Conservation (phyloP, 2,329 filamentous ascomycete genomes). For the Talaromyces atroroseus region DNA sequence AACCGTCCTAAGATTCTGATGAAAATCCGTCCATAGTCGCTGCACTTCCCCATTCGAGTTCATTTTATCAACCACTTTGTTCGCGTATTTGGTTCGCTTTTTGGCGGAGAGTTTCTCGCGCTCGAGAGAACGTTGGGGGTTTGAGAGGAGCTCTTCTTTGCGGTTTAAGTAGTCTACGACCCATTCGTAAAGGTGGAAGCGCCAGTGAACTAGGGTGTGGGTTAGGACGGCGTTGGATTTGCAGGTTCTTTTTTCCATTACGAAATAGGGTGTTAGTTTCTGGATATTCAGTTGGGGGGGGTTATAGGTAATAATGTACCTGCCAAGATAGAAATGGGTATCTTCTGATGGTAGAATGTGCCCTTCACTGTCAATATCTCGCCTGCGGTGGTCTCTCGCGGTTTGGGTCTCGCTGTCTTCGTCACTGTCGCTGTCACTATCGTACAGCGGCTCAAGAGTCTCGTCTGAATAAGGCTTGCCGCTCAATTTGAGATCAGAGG, state of each 20-base stretch:
- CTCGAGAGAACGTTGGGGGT: conserved; percentile 52
- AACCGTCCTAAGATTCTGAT: conserved; percentile 55
- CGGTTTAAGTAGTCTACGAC: conserved; percentile 57
- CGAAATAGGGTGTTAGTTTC: neutral
- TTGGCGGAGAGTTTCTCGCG: conserved; percentile 57
- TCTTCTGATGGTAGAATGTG: conserved; percentile 40
- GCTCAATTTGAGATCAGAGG: conserved; percentile 56
- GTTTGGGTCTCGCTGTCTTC: conserved; percentile 11
- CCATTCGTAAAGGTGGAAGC: conserved; percentile 65
- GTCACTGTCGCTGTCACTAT: conserved; percentile 40
- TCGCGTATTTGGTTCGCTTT: conserved; percentile 56
- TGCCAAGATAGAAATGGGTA: conserved; percentile 50
- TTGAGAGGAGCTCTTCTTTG: conserved; percentile 52
- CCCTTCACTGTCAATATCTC: conserved; percentile 28
- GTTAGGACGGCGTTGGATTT: conserved; percentile 62
- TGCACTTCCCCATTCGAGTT: conserved; percentile 53
- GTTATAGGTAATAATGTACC: conserved; percentile 25
- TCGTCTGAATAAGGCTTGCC: conserved; percentile 62
- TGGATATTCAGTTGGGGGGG: neutral
- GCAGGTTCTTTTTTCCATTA: conserved; percentile 42
- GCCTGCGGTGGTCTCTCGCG: neutral
- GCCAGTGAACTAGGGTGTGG: conserved; percentile 71
- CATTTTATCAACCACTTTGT: conserved; percentile 62
- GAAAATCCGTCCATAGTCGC: conserved; percentile 61
- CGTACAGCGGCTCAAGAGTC: conserved; percentile 58